Evolutionary conservation across 495 filamentous ascomycete species (phyloP).

Genomic region (Penicillium lagena): DNA sequence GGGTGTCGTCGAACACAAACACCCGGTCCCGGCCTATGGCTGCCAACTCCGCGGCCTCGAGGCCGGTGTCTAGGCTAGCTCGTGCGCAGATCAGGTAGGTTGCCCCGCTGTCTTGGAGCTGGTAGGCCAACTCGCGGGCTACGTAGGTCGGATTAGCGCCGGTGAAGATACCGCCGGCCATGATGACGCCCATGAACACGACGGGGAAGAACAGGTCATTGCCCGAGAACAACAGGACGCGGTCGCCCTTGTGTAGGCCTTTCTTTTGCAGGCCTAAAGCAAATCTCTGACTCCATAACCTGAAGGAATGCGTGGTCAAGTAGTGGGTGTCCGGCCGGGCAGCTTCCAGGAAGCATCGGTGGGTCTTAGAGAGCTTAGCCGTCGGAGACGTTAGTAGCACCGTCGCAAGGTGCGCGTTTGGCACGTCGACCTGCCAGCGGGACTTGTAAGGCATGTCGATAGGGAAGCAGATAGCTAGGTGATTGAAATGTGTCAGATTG

Average conservation of each 20-base stretch:
- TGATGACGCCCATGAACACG: conserved; percentile 64
- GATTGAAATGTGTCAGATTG: too few species aligned
- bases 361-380: conserved; percentile 33
- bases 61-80: conserved; percentile 32
- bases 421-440: conserved; percentile 41
- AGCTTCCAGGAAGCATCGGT: conserved; percentile 46
- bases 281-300: conserved; percentile 63
- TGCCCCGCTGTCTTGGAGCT: conserved; percentile 64
- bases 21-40: conserved; percentile 32
- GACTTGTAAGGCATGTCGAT: conserved; percentile 48
- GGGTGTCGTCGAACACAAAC: conserved; percentile 44
- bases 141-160: conserved; percentile 76
- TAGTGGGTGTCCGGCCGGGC: conserved; percentile 48
- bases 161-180: conserved; percentile 74
- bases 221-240: conserved; percentile 64
- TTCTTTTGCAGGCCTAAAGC: conserved; percentile 61
- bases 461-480: too few species aligned
- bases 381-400: conserved; percentile 44
- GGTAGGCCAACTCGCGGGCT: conserved; percentile 63
- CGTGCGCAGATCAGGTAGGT: conserved; percentile 55
- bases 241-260: conserved; percentile 62
- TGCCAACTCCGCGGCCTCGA: conserved; percentile 36
- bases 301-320: conserved; percentile 52
- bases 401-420: conserved; percentile 42
- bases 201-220: conserved; percentile 71